Evolutionary conservation across 2,329 filamentous ascomycete genomes (phyloP).

Genomic region (Fulvia fulva): DNA sequence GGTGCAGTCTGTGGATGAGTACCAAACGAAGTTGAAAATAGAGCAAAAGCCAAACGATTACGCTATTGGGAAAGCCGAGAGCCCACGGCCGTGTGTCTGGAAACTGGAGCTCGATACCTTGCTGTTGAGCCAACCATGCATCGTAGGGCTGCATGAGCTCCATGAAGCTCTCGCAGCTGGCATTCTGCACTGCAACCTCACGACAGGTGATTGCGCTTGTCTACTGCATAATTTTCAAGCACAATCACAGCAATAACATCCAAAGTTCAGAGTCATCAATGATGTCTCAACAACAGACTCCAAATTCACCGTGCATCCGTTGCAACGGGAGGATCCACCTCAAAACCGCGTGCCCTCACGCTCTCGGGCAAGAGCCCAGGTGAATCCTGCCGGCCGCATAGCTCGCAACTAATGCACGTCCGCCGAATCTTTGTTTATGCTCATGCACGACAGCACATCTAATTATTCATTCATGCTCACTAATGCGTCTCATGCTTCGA

Average conservation of each 20-base stretch:
- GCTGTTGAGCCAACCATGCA: background rate
- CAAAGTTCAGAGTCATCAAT: too few species aligned
- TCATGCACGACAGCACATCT: background rate
- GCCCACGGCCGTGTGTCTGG: background rate
- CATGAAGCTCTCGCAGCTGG: background rate
- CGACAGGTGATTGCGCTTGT: background rate
- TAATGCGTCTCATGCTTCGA: background rate
- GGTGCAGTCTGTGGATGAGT: background rate
- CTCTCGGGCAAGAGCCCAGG: background rate
- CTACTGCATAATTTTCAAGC: background rate
- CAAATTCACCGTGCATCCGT: background rate
- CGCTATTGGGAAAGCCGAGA: background rate
- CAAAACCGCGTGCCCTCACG: background rate
- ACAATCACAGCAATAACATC: background rate
- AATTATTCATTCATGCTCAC: background rate
- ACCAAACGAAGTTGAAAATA: background rate
- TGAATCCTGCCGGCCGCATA: background rate
- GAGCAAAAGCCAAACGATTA: background rate
- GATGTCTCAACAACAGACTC: background rate
- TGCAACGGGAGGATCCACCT: background rate
- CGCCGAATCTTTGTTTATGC: background rate
- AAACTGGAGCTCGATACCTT: background rate
- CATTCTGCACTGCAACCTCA: background rate
- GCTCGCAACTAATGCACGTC: background rate
- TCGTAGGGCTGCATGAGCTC: background rate